A percentile compares a stretch with the other conserved stretches of the same genome.
phyloP scores from a whole-genome alignment of 495 filamentous ascomycete genomes.

The Xylaria acuta region DNA sequence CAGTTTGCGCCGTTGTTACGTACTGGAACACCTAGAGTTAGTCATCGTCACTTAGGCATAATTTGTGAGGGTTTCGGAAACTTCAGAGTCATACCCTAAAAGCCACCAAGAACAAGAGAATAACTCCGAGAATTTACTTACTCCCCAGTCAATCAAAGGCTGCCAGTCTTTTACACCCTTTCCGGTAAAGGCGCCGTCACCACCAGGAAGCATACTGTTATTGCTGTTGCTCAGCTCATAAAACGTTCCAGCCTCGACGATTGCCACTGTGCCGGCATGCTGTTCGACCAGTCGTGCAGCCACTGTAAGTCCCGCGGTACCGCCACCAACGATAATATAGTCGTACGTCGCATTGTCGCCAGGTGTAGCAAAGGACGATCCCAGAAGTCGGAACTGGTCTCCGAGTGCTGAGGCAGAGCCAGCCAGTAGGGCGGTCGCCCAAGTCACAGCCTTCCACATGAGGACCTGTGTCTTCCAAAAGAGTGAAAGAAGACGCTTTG shows the following conservation, averaged over 20 bases:
- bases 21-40: not conserved
- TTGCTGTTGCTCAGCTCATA: slow-evolving; percentile 60
- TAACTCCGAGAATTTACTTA: not conserved
- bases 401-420: slow-evolving; percentile 19
- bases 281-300: slow-evolving; percentile 53
- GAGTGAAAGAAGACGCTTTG: slow-evolving; percentile 6
- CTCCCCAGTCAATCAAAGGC: slow-evolving; percentile 57
- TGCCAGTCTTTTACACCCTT: slow-evolving; percentile 32
- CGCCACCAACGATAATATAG: slow-evolving; percentile 59
- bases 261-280: slow-evolving; percentile 36
- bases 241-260: slow-evolving; percentile 64
- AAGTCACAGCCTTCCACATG: slow-evolving; percentile 18
- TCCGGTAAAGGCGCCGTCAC: slow-evolving; percentile 12
- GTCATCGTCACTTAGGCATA: not conserved
- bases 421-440: slow-evolving; percentile 17
- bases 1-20: slow-evolving; percentile 30
- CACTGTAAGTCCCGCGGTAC: slow-evolving; percentile 57
- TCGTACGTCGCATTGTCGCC: slow-evolving; percentile 39
- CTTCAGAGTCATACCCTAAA: not conserved
- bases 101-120: not conserved
- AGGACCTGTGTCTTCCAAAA: not conserved
- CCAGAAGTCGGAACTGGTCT: slow-evolving; percentile 20
- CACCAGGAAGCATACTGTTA: slow-evolving; percentile 47
- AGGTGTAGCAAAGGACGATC: slow-evolving; percentile 27
- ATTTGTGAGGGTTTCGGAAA: not conserved